Conservation (phyloP, 108 stramenopile genomes). For the Skeletonema tropicum region DNA sequence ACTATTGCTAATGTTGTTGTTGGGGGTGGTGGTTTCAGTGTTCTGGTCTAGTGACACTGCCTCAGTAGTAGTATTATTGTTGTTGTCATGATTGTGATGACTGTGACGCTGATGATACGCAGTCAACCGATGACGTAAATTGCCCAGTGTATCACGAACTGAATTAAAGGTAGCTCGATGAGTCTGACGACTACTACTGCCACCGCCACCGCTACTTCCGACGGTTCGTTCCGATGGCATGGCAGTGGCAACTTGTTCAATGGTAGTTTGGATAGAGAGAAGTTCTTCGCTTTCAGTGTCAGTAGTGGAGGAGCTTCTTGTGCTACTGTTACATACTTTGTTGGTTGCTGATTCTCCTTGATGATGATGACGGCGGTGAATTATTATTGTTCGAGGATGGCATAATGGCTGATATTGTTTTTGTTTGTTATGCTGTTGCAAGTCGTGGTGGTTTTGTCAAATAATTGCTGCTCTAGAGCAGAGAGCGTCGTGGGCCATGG, state of each 20-base stretch:
- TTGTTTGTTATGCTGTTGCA: too few species aligned
- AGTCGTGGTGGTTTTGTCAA: too few species aligned
- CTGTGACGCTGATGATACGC: not conserved
- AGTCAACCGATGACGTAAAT: slow-evolving; percentile 48
- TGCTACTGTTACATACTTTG: too few species aligned
- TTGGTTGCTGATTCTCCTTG: too few species aligned
- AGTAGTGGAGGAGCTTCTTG: not conserved
- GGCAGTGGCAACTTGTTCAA: slow-evolving; percentile 12
- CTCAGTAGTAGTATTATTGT: not conserved
- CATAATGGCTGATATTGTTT: too few species aligned
- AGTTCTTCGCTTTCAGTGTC: slow-evolving; percentile 7
- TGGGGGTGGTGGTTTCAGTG: not conserved
- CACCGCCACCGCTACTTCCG: too few species aligned
- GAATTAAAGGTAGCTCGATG: slow-evolving; percentile 64
- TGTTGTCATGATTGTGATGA: not conserved
- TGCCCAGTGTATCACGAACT: slow-evolving; percentile 53
- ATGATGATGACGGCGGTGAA: too few species aligned
- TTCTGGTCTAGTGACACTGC: not conserved
- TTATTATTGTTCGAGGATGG: too few species aligned
- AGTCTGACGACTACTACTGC: not conserved
- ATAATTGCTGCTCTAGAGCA: too few species aligned
- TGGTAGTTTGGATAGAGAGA: slow-evolving; percentile 11
- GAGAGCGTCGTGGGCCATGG: too few species aligned
- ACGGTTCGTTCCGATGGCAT: too few species aligned
- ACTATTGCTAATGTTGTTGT: slow-evolving; percentile 5